These are phyloP conservation scores for Phlyctochytrium planicorne DNA, from an alignment of 192 early-diverging fungal species.

Conservation along the genomic window DNA sequence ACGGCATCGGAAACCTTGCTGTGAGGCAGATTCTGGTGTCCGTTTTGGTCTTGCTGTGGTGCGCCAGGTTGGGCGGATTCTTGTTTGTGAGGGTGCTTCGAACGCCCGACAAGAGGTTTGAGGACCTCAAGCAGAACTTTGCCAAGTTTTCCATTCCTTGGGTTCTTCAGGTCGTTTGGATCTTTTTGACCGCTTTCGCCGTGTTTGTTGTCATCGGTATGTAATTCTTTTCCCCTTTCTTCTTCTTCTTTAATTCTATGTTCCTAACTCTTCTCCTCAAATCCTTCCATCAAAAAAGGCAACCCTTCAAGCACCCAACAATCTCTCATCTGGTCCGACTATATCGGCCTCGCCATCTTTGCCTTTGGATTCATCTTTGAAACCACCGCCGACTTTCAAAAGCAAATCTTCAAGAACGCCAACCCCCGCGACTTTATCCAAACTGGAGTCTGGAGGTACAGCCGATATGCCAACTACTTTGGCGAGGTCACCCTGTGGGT, in stretches of 20 bases:
- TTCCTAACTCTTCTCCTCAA: not conserved
- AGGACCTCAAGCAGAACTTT: slow-evolving; percentile 43
- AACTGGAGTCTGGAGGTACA: slow-evolving; percentile 48
- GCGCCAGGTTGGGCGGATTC: slow-evolving; percentile 42
- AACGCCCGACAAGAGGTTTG: slow-evolving; percentile 43
- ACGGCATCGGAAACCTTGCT: slow-evolving; percentile 17
- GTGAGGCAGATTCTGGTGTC: slow-evolving; percentile 45
- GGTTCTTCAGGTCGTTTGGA: slow-evolving; percentile 53
- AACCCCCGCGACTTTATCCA: slow-evolving; percentile 46
- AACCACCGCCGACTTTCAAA: slow-evolving; percentile 50
- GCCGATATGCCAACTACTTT: slow-evolving; percentile 53
- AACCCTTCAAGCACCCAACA: slow-evolving; percentile 38
- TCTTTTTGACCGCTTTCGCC: slow-evolving; percentile 50
- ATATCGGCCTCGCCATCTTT: slow-evolving; percentile 45
- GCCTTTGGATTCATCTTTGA: slow-evolving; percentile 47
- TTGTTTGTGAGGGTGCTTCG: slow-evolving; percentile 38
- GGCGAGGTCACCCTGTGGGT: slow-evolving; percentile 54
- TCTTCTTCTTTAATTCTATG: not conserved
- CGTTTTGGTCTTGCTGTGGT: slow-evolving; percentile 40
- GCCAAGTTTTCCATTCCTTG: slow-evolving; percentile 43
- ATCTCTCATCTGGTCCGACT: slow-evolving; percentile 32
- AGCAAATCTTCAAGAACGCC: slow-evolving; percentile 42
- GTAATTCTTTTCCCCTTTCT: slow-evolving; percentile 2
- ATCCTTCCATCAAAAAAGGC: not conserved
- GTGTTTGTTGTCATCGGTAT: slow-evolving; percentile 43